phyloP scores from a whole-genome alignment of 495 filamentous ascomycete species.

The Penicillium egyptiacum region DNA sequence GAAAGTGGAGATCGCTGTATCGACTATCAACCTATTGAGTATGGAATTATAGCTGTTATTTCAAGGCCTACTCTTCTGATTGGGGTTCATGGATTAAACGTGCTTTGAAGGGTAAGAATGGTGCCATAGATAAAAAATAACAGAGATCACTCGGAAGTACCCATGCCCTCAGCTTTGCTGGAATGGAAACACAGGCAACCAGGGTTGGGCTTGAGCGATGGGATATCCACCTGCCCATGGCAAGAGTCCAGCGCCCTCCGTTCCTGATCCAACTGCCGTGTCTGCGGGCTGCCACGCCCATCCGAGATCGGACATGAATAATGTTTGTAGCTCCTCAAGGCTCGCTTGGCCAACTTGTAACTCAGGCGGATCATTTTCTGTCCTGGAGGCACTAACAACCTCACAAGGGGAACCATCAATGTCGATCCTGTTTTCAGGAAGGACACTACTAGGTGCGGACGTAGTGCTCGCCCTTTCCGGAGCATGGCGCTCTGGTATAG shows the following conservation, averaged over 20 bases:
- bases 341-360: conserved; percentile 18
- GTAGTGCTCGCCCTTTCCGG: conserved; percentile 27
- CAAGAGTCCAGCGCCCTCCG: conserved; percentile 27
- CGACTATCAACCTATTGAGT: background rate
- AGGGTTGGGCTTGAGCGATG: conserved; percentile 23
- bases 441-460: conserved; percentile 22
- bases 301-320: conserved; percentile 37
- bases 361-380: background rate
- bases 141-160: background rate
- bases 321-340: conserved; percentile 29
- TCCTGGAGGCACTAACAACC: background rate
- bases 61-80: background rate
- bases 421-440: conserved; percentile 12
- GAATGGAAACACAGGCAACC: conserved; percentile 34
- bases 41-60: background rate
- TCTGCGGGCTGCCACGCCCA: conserved; percentile 40
- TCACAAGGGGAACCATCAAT: conserved; percentile 1
- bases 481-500: conserved; percentile 34
- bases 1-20: conserved; percentile 11
- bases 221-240: conserved; percentile 35
- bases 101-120: background rate
- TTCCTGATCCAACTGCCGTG: conserved; percentile 32
- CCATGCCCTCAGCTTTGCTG: conserved; percentile 18
- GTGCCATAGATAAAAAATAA: background rate
- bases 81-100: background rate